Conservation (phyloP, 2,329 filamentous ascomycete genomes). For the Didymella pinodella region DNA sequence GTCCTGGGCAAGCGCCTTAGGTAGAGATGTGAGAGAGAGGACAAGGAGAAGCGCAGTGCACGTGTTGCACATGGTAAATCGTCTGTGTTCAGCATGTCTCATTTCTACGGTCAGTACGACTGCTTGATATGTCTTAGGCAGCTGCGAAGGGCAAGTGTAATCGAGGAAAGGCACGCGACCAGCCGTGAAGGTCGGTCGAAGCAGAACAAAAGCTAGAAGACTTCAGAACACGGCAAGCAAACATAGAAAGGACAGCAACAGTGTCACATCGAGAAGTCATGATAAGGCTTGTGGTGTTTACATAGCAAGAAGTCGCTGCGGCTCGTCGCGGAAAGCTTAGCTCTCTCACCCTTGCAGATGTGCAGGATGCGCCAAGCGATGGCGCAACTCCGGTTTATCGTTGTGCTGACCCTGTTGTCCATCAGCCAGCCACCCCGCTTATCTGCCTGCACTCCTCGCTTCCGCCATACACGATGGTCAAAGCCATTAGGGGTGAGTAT, state of each 20-base stretch:
- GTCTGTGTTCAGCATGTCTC: conserved; percentile 1
- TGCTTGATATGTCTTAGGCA: conserved; percentile 2
- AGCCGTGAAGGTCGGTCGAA: background rate
- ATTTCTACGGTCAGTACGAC: background rate
- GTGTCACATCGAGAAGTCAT: background rate
- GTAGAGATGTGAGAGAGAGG: background rate
- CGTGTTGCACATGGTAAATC: background rate
- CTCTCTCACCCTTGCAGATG: conserved; percentile 6
- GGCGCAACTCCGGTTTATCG: conserved; percentile 16
- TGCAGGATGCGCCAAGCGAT: conserved; percentile 26
- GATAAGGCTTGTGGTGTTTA: conserved; percentile 1
- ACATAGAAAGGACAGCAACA: background rate
- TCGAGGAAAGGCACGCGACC: background rate
- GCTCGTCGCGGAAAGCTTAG: conserved; percentile 17
- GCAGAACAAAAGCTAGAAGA: background rate
- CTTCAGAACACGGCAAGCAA: background rate
- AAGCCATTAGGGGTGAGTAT: conserved; percentile 62
- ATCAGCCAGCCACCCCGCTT: conserved; percentile 11
- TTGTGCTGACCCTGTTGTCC: conserved; percentile 39
- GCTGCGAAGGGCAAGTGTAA: conserved; percentile 2
- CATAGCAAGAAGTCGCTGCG: background rate
- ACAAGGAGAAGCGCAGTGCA: background rate
- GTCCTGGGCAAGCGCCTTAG: conserved; percentile 1
- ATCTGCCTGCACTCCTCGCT: conserved; percentile 14
- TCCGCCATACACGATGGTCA: conserved; percentile 58